Conservation (phyloP, 257 asterid species). For the Marsdenia floribunda region DNA sequence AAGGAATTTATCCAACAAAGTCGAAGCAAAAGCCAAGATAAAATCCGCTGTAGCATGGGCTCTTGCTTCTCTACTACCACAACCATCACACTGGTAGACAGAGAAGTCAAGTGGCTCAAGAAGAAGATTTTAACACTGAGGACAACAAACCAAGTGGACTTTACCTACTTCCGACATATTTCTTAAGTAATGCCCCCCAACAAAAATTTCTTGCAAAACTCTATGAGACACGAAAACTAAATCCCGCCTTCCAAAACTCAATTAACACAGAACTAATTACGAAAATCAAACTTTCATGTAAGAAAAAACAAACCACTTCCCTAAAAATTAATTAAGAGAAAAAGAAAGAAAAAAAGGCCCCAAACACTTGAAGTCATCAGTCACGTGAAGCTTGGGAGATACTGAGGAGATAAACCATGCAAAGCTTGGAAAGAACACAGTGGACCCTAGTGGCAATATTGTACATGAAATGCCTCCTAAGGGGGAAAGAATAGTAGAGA, state of each 20-base stretch:
- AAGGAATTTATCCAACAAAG: too few relatives aligned
- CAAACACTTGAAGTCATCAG: background rate
- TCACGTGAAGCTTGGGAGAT: too few relatives aligned
- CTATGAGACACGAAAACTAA: background rate
- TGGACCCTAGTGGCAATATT: too few relatives aligned
- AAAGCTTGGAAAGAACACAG: too few relatives aligned
- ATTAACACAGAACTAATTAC: background rate
- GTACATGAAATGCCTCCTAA: too few relatives aligned
- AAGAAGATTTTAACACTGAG: constrained; percentile 86
- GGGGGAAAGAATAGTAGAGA: too few relatives aligned
- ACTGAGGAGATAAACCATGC: too few relatives aligned
- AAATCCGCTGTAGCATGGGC: too few relatives aligned
- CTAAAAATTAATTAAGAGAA: background rate
- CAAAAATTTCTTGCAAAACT: background rate
- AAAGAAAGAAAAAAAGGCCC: background rate
- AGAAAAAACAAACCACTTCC: background rate
- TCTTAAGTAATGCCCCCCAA: constrained; percentile 20
- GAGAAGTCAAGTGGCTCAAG: constrained; percentile 72
- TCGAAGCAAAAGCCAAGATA: too few relatives aligned
- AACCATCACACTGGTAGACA: constrained; percentile 90
- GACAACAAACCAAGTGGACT: constrained; percentile 80
- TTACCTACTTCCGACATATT: constrained; percentile 58
- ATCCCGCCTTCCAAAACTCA: background rate
- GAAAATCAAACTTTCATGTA: background rate
- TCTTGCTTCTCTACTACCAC: too few relatives aligned